Conservation (phyloP, 306 rosid species). For the Comarum palustre region DNA sequence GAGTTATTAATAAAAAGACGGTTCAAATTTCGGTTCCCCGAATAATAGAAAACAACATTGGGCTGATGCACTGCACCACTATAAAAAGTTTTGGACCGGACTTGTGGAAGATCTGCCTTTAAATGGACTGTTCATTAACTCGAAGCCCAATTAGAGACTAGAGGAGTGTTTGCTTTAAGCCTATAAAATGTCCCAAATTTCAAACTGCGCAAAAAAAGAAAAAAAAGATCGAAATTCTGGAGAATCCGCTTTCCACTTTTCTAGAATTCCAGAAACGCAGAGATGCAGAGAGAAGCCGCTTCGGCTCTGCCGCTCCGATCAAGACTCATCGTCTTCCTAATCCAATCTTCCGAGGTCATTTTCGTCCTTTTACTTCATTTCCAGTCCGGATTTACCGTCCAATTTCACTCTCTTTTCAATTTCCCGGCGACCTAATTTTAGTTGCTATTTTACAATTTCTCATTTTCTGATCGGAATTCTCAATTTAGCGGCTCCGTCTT, state of each 20-base stretch:
- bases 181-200: neutral
- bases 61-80: too few species aligned
- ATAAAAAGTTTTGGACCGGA: too few species aligned
- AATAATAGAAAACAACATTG: too few species aligned
- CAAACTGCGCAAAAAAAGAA: neutral
- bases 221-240: neutral
- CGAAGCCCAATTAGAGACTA: too few species aligned
- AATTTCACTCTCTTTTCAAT: neutral
- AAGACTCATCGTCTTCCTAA: slow-evolving; percentile 47
- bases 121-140: neutral
- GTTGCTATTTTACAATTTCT: neutral
- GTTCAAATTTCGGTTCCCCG: too few species aligned
- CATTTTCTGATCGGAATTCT: neutral
- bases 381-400: neutral
- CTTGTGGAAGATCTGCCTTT: neutral
- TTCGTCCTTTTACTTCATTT: neutral
- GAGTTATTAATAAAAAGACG: too few species aligned
- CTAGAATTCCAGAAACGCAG: neutral
- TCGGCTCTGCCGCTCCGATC: slow-evolving; percentile 33
- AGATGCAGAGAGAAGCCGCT: slow-evolving; percentile 23
- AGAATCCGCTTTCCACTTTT: neutral
- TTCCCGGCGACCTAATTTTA: neutral
- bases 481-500: slow-evolving; percentile 45
- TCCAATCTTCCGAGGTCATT: slow-evolving; percentile 46
- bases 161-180: neutral